Evolutionary conservation across 306 rosid genomes (phyloP), one percentile per base, ranked within the genome.

Genomic region (Quercus gilva): DNA sequence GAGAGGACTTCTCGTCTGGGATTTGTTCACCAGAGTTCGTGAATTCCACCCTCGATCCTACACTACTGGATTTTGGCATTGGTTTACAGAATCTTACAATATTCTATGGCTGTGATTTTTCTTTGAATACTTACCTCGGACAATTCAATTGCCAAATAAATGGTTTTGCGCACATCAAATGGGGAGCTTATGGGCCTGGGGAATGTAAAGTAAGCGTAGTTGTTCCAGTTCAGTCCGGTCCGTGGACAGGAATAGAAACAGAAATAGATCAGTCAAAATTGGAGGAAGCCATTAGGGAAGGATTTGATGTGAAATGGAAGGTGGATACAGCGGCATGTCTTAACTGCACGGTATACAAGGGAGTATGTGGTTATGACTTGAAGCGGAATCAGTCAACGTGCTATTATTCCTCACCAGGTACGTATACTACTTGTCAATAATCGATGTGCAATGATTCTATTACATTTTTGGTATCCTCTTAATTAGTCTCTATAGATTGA

Each of bases 1-100:
- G 89, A 86, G 74, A 43, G 0, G 94, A 83, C 33, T 81, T 35
- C 67, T 11, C 19, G 29, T 0, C 41, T 25, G 75, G 69, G n/a
- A 6, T 81, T 45, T 91, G 97, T 73, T 77, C 82, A 0, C 29
- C 80, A 45, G 21, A 67, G 10, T 57, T 23, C 5, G 55, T 60
- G 29, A 87, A 25, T 76, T 80, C 91, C 20, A 80, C 6, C 52
- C 74, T 89, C 74, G 80, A 89, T 76, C 8, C 69, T 35, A 3
- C 72, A 0, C 67, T 85, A 6, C 81, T 86, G 41, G 85, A 86
- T 11, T 74, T 35, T 8, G 75, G 11, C 3, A 1, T 58, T 4
- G 71, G 19, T 8, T 71, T 79, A 2, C 26, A 14, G 1, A 73
- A 86, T 55, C 61, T 91, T 5, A 89, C 84, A 2, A 56, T 89